Evolutionary conservation across 208 protist species (phyloP).

Genomic region (Acanthamoeba divionensis): DNA sequence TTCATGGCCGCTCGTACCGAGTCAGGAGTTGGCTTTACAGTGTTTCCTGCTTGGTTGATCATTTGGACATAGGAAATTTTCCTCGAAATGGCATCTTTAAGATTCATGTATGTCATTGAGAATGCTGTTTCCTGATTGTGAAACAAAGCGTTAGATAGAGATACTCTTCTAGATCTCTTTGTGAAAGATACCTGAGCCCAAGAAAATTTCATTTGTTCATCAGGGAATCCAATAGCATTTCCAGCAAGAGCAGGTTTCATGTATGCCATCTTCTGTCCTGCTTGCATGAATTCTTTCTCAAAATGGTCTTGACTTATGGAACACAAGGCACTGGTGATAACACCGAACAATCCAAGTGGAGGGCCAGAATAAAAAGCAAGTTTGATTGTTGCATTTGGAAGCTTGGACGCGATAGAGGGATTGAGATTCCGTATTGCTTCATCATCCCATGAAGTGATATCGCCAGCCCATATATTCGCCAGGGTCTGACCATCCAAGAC

Average conservation of each 20-base stretch:
- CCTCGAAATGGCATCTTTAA: neutral
- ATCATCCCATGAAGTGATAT: neutral
- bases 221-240: neutral
- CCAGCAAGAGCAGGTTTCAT: neutral
- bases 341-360: neutral
- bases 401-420: slow-evolving; percentile 2
- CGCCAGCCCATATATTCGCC: neutral
- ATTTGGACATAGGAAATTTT: neutral
- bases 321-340: neutral
- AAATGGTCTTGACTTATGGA: neutral
- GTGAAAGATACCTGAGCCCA: neutral
- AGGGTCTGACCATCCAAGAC: neutral
- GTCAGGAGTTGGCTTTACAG: neutral
- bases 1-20: neutral
- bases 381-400: neutral
- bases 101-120: neutral
- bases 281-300: neutral
- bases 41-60: neutral
- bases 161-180: neutral
- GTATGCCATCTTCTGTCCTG: neutral
- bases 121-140: neutral
- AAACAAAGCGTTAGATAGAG: neutral
- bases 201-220: neutral
- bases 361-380: neutral
- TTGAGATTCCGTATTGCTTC: neutral